A percentile compares a stretch with the other conserved stretches of the same genome.
These are phyloP conservation scores for Cryptococcus depauperatus DNA, from an alignment of 1,284 basidiomycete species.

Conservation along the genomic window DNA sequence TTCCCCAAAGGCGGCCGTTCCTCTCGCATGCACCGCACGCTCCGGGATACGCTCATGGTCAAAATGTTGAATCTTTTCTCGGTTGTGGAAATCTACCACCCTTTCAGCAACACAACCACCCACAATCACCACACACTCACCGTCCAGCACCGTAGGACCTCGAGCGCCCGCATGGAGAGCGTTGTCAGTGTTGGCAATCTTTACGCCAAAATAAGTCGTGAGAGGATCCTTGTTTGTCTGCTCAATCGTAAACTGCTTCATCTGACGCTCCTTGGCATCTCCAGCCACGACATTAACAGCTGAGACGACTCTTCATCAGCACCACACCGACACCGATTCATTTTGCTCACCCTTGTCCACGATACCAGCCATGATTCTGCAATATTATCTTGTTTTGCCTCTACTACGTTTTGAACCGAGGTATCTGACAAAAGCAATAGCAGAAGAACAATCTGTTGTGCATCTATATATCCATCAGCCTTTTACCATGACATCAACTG, in stretches of 20 bases:
- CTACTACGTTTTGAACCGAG: too few species aligned
- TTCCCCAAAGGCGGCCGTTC: constrained; percentile 69
- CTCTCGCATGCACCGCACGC: constrained; percentile 63
- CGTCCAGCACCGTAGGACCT: constrained; percentile 39
- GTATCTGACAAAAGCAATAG: too few species aligned
- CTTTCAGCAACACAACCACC: neutral
- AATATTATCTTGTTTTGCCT: too few species aligned
- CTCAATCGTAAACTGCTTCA: constrained; percentile 25
- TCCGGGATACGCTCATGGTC: constrained; percentile 82
- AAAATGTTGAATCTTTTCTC: constrained; percentile 58
- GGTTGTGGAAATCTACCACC: constrained; percentile 34
- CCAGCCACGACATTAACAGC: constrained; percentile 28
- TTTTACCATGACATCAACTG: too few species aligned
- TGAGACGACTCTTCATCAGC: constrained; percentile 2
- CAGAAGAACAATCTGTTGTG: too few species aligned
- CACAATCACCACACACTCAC: constrained; percentile 8
- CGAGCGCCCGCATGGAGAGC: constrained; percentile 36
- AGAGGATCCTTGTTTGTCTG: constrained; percentile 24
- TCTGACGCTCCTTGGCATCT: constrained; percentile 38
- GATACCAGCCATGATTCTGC: neutral
- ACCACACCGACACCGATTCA: neutral
- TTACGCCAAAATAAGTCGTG: constrained; percentile 39
- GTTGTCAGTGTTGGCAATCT: constrained; percentile 40
- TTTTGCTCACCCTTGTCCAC: neutral
- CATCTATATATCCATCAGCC: too few species aligned